Percentiles rank a stretch among this genome's conserved stretches.
Evolutionary conservation across 306 rosid genomes (phyloP).

Genomic region (Arachis hypogaea): DNA sequence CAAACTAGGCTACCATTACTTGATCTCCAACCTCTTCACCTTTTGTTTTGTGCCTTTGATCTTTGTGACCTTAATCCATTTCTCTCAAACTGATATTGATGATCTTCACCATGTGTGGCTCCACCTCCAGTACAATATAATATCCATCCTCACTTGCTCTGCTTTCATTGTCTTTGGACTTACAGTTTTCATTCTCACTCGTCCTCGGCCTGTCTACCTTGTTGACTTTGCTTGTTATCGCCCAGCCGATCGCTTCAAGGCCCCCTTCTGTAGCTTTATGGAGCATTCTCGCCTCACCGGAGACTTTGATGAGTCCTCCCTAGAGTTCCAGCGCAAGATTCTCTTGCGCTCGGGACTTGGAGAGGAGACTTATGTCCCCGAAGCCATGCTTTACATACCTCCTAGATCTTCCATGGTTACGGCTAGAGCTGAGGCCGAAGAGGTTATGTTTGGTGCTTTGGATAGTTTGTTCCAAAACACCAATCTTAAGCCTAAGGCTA

Average conservation of each 20-base stretch:
- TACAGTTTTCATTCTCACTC: conserved; percentile 62
- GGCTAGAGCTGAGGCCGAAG: conserved; percentile 67
- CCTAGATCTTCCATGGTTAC: conserved; percentile 67
- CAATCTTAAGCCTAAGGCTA: conserved; percentile 57
- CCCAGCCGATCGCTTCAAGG: conserved; percentile 64
- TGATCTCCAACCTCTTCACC: conserved; percentile 68
- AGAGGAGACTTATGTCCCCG: conserved; percentile 71
- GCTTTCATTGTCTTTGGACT: conserved; percentile 66
- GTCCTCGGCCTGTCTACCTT: conserved; percentile 62
- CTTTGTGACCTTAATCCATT: conserved; percentile 60
- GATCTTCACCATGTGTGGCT: conserved; percentile 70
- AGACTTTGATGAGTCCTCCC: conserved; percentile 69
- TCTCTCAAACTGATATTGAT: conserved; percentile 56
- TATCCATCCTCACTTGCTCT: conserved; percentile 55
- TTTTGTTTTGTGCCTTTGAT: conserved; percentile 62
- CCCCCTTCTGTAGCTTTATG: conserved; percentile 60
- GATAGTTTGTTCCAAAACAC: conserved; percentile 59
- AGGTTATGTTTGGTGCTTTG: conserved; percentile 74
- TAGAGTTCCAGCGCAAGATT: conserved; percentile 76
- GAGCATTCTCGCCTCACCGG: conserved; percentile 61
- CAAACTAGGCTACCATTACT: conserved; percentile 77
- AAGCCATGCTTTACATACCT: conserved; percentile 69
- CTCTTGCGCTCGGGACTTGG: conserved; percentile 71
- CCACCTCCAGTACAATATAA: conserved; percentile 74
- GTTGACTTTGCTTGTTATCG: conserved; percentile 66